These are phyloP conservation scores for Chondrus crispus DNA, from an alignment of 23 red algal genomes.

Conservation along the genomic window DNA sequence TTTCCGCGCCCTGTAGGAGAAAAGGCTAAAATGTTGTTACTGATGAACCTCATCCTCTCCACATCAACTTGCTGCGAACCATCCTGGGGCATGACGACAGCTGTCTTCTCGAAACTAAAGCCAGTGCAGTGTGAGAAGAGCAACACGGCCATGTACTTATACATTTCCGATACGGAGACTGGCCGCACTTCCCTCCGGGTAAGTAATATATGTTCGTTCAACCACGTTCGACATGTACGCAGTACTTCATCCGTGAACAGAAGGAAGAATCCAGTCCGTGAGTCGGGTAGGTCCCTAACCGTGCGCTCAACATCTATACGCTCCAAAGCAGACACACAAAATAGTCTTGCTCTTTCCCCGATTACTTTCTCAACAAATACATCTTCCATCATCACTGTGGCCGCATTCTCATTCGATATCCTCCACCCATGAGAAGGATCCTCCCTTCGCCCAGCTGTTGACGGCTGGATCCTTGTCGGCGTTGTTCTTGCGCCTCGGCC, in stretches of 20 bases:
- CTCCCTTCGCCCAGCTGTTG: background rate
- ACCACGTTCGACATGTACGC: background rate
- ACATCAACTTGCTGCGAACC: background rate
- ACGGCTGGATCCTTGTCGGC: background rate
- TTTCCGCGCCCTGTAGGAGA: background rate
- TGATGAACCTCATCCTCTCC: background rate
- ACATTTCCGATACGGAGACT: background rate
- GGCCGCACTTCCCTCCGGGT: background rate
- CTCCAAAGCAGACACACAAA: background rate
- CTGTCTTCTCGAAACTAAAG: constrained; percentile 16
- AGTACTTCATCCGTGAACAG: background rate
- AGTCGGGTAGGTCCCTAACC: background rate
- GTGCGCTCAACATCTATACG: background rate
- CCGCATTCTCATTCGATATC: background rate
- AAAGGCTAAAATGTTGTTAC: background rate
- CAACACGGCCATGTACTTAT: background rate
- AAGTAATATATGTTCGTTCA: background rate
- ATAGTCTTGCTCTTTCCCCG: background rate
- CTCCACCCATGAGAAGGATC: background rate
- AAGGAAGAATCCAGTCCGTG: background rate
- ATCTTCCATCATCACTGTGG: background rate
- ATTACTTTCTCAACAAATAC: background rate
- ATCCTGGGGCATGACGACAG: background rate
- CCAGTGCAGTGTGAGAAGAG: background rate
- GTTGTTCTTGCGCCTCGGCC: background rate